phyloP scores from a whole-genome alignment of 129 eudicot genomes.

The Lactuca sativa region DNA sequence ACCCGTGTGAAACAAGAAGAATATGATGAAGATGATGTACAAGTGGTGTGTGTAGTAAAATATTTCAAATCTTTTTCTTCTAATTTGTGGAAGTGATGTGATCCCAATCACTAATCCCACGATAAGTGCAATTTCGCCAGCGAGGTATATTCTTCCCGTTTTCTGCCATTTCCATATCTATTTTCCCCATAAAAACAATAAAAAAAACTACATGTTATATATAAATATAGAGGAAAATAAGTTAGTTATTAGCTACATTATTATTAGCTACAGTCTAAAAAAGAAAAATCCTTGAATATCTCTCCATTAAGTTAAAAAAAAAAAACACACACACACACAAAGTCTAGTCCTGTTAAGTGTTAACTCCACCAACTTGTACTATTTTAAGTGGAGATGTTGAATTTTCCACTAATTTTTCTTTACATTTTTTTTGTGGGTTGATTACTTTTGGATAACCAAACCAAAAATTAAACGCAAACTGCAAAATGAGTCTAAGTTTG shows the following conservation, averaged over 20 bases:
- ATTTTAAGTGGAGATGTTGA: neutral
- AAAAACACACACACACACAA: too few species aligned
- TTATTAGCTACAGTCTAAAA: too few species aligned
- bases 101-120: constrained; percentile 66
- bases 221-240: neutral
- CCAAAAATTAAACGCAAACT: neutral
- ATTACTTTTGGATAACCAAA: neutral
- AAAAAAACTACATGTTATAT: neutral
- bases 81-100: constrained; percentile 84
- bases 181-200: constrained; percentile 2
- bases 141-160: constrained; percentile 79
- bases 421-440: neutral
- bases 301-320: too few species aligned
- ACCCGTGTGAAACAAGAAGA: constrained; percentile 92
- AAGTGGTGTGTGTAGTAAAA: constrained; percentile 89
- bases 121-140: constrained; percentile 79
- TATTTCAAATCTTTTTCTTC: constrained; percentile 69
- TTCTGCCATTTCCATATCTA: constrained; percentile 93
- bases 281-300: too few species aligned
- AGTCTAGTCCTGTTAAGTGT: too few species aligned
- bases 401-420: neutral
- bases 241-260: too few species aligned
- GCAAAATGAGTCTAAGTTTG: neutral
- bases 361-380: neutral
- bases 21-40: constrained; percentile 58